A percentile compares a stretch with the other conserved stretches of the same genome.
phyloP scores from a whole-genome alignment of 306 rosid species.

The Pyrus communis region DNA sequence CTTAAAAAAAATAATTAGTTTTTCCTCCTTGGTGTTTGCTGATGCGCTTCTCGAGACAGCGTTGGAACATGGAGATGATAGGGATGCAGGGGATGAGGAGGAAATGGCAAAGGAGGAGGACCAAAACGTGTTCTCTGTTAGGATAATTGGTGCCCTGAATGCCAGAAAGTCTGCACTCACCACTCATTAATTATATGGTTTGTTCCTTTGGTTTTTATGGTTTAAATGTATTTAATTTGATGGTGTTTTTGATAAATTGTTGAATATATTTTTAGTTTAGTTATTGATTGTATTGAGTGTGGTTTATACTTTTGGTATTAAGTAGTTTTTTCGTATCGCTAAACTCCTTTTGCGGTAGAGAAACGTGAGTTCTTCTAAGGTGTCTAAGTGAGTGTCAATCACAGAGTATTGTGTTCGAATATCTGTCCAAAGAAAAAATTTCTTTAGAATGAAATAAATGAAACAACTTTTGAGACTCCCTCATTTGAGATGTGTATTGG shows the following conservation, averaged over 20 bases:
- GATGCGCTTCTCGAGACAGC: constrained; percentile 71
- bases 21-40: constrained; percentile 28
- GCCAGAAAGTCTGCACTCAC: constrained; percentile 90
- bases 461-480: no score
- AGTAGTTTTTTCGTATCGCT: no score
- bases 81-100: constrained; percentile 19
- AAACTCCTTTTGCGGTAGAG: no score
- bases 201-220: neutral
- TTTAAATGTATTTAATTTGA: neutral
- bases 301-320: neutral
- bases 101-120: constrained; percentile 61
- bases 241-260: neutral
- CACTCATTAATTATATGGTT: constrained; percentile 53
- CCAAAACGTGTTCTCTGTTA: constrained; percentile 73
- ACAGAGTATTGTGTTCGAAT: no score
- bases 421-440: no score
- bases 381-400: no score
- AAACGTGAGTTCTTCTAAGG: no score
- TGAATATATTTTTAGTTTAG: neutral
- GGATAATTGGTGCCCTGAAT: constrained; percentile 88
- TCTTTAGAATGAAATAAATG: no score
- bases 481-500: no score
- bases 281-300: neutral
- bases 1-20: no score
- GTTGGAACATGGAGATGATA: constrained; percentile 19